Evolutionary conservation across 169 alveolate species (phyloP).

Genomic region (Plasmodium chabaudi): DNA sequence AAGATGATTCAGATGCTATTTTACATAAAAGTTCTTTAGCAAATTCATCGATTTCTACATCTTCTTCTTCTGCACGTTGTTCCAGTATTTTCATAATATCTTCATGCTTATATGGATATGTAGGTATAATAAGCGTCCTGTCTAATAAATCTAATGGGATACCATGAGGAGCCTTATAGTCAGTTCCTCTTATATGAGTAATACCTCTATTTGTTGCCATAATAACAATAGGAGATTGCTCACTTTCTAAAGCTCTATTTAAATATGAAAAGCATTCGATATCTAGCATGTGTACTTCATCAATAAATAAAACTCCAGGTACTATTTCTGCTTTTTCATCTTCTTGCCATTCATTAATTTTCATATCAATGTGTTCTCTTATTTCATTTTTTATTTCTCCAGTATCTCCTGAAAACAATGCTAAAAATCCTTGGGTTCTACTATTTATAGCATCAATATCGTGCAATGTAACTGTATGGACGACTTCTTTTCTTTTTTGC

Average conservation of each 20-base stretch:
- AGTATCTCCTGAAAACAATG: slow-evolving; percentile 99
- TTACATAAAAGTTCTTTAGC: slow-evolving; percentile 96
- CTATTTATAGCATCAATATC: slow-evolving; percentile 99
- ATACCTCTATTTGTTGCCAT: slow-evolving; percentile 99
- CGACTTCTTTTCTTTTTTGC: slow-evolving; percentile 98
- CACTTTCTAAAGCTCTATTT: slow-evolving; percentile 98
- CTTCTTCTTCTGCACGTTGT: slow-evolving; percentile 98
- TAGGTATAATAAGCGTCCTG: slow-evolving; percentile 97
- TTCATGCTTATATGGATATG: slow-evolving; percentile 95
- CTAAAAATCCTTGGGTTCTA: slow-evolving; percentile 97
- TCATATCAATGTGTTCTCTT: slow-evolving; percentile 98
- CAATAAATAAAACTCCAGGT: slow-evolving; percentile 99
- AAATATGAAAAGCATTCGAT: slow-evolving; percentile 99
- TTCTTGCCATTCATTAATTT: slow-evolving; percentile 99
- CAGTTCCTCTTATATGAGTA: slow-evolving; percentile 97
- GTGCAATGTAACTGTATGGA: slow-evolving; percentile 98
- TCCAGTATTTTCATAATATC: slow-evolving; percentile 94
- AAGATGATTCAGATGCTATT: slow-evolving; percentile 95
- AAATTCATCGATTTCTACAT: slow-evolving; percentile 96
- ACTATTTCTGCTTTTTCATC: slow-evolving; percentile 95
- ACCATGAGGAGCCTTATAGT: slow-evolving; percentile 98
- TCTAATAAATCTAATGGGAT: slow-evolving; percentile 98
- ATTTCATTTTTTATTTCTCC: slow-evolving; percentile 99
- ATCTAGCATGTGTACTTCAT: slow-evolving; percentile 99
- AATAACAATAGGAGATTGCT: slow-evolving; percentile 97